These are phyloP conservation scores for Escovopsis sp. DNA, from an alignment of 2,329 filamentous ascomycete genomes.

Conservation along the genomic window DNA sequence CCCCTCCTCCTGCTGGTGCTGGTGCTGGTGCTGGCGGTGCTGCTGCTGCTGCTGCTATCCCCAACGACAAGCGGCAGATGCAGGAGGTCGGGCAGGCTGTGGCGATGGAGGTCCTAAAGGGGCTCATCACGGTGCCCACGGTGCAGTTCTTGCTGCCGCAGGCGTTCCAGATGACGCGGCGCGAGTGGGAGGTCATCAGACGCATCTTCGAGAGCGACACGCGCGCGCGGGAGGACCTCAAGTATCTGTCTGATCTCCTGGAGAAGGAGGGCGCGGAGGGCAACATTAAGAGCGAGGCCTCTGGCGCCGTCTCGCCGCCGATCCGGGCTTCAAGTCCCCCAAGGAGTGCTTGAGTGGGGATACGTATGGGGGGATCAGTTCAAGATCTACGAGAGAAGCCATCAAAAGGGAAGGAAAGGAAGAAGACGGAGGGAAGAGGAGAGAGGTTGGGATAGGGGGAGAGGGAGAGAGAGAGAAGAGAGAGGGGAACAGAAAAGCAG, in stretches of 20 bases:
- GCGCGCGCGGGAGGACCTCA: conserved; percentile 46
- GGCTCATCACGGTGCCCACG: conserved; percentile 46
- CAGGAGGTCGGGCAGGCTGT: conserved; percentile 39
- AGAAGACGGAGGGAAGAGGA: too few species aligned
- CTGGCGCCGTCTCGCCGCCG: neutral
- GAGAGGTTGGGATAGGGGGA: too few species aligned
- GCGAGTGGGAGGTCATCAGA: conserved; percentile 61
- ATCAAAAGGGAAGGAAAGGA: too few species aligned
- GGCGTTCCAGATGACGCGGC: conserved; percentile 50
- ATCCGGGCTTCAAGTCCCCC: neutral
- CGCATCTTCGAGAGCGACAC: conserved; percentile 53
- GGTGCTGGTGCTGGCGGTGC: neutral
- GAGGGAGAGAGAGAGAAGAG: too few species aligned
- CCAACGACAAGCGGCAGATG: conserved; percentile 21
- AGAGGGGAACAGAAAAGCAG: too few species aligned
- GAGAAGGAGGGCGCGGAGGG: conserved; percentile 29
- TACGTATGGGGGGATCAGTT: too few species aligned
- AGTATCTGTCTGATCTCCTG: conserved; percentile 39
- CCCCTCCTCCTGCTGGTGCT: conserved; percentile 2
- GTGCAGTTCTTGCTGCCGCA: conserved; percentile 56
- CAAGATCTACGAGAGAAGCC: too few species aligned
- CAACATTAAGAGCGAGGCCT: neutral
- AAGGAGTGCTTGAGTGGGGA: too few species aligned
- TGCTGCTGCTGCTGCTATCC: conserved; percentile 3
- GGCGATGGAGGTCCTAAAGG: conserved; percentile 49